Evolutionary conservation across 177 flowering plant genomes (phyloP).

Genomic region (Vitis hybrid): DNA sequence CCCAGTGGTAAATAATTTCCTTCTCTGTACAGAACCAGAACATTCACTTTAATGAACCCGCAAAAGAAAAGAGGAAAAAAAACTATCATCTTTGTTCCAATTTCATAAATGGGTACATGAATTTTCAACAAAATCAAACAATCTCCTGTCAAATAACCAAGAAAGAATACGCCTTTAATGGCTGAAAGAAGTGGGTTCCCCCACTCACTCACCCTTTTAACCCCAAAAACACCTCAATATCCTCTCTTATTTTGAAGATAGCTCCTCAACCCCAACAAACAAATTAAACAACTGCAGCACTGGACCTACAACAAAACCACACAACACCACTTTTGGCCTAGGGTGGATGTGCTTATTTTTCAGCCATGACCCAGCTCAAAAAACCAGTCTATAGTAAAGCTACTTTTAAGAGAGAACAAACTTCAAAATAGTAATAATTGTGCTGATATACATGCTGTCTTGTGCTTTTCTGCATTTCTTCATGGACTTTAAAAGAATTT

Average conservation of each 20-base stretch:
- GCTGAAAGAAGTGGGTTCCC: neutral
- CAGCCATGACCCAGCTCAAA: too few species aligned
- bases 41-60: constrained; percentile 12
- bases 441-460: neutral
- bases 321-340: too few species aligned
- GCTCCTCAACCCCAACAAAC: neutral
- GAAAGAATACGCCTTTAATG: neutral
- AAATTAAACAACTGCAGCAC: neutral
- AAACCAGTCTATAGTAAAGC: neutral
- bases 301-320: too few species aligned
- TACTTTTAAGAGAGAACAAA: neutral
- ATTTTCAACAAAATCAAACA: neutral
- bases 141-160: neutral
- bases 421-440: neutral
- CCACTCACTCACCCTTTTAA: neutral
- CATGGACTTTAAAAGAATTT: neutral
- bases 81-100: neutral
- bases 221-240: neutral
- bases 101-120: neutral
- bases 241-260: too few species aligned
- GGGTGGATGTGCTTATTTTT: too few species aligned
- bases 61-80: neutral
- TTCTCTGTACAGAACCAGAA: constrained; percentile 6
- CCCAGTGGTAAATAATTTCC: neutral
- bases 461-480: neutral